phyloP scores from a whole-genome alignment of 805 yeast species.

The Lipomyces orientalis region DNA sequence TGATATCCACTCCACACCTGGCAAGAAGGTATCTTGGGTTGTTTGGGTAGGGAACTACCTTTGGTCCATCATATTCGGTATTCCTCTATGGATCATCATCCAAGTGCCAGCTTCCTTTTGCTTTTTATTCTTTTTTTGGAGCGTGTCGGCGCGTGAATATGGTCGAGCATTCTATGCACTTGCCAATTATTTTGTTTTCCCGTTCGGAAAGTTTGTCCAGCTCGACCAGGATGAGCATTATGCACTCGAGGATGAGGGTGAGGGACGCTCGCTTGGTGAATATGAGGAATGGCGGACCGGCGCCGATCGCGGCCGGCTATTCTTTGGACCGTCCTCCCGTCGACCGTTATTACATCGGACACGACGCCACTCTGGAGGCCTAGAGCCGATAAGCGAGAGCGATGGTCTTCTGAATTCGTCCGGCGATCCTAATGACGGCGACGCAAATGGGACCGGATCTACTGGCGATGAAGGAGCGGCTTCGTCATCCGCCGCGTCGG shows the following conservation, averaged over 20 bases:
- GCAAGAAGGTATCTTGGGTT: constrained; percentile 60
- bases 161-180: constrained; percentile 63
- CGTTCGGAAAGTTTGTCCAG: constrained; percentile 89
- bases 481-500: constrained; percentile 11
- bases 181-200: constrained; percentile 75
- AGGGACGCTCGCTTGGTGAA: constrained; percentile 83
- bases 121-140: constrained; percentile 48
- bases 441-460: not conserved
- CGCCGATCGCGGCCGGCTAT: constrained; percentile 73
- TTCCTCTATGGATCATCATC: constrained; percentile 61
- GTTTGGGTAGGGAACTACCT: constrained; percentile 70
- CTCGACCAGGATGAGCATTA: constrained; percentile 79
- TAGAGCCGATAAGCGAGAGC: constrained; percentile 31
- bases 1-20: constrained; percentile 81
- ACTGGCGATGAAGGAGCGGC: not conserved
- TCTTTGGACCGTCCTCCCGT: constrained; percentile 65
- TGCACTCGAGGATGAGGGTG: constrained; percentile 82
- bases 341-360: constrained; percentile 24
- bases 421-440: constrained; percentile 34
- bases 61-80: constrained; percentile 79
- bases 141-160: constrained; percentile 62
- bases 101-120: constrained; percentile 41
- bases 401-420: constrained; percentile 27
- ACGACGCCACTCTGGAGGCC: constrained; percentile 13
- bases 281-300: constrained; percentile 74